Percentiles rank a stretch among this genome's conserved stretches.
Conservation (phyloP, 2,329 filamentous ascomycete genomes). For the Xylariomycetidae sp. region DNA sequence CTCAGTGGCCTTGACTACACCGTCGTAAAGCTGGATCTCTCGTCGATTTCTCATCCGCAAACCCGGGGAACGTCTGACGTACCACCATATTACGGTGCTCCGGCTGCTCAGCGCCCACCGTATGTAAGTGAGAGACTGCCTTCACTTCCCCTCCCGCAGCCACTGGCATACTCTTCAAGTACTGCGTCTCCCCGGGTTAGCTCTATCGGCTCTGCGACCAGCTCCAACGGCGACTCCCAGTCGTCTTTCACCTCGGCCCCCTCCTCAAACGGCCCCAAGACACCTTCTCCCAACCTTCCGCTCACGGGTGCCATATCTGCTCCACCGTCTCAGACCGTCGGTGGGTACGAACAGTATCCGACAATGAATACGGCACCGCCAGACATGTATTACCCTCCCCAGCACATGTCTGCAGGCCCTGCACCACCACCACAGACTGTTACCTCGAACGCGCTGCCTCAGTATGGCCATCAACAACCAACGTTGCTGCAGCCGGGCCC, state of each 20-base stretch:
- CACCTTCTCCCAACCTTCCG: slow-evolving; percentile 67
- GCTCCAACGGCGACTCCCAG: slow-evolving; percentile 47
- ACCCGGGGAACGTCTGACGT: slow-evolving; percentile 72
- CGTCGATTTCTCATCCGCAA: slow-evolving; percentile 79
- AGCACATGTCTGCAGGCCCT: slow-evolving; percentile 74
- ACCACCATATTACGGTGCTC: slow-evolving; percentile 61
- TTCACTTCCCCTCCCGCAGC: slow-evolving; percentile 64
- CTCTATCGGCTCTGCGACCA: slow-evolving; percentile 61
- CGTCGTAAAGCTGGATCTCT: slow-evolving; percentile 92
- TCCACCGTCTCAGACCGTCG: slow-evolving; percentile 32
- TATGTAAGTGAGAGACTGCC: slow-evolving; percentile 71
- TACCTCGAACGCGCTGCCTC: slow-evolving; percentile 66
- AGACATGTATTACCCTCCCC: slow-evolving; percentile 79
- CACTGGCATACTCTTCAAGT: slow-evolving; percentile 65
- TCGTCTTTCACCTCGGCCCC: slow-evolving; percentile 52
- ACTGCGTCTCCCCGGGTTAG: slow-evolving; percentile 71
- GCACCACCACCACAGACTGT: slow-evolving; percentile 71
- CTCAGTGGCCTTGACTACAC: slow-evolving; percentile 33
- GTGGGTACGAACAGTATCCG: slow-evolving; percentile 40
- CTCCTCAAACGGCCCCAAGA: slow-evolving; percentile 65
- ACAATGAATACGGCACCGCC: slow-evolving; percentile 78
- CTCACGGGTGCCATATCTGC: slow-evolving; percentile 41
- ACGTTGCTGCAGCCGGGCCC: slow-evolving; percentile 70
- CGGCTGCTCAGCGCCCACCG: slow-evolving; percentile 59
- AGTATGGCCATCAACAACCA: slow-evolving; percentile 77